phyloP scores from a whole-genome alignment of 257 asterid genomes.

The Buddleja alternifolia region DNA sequence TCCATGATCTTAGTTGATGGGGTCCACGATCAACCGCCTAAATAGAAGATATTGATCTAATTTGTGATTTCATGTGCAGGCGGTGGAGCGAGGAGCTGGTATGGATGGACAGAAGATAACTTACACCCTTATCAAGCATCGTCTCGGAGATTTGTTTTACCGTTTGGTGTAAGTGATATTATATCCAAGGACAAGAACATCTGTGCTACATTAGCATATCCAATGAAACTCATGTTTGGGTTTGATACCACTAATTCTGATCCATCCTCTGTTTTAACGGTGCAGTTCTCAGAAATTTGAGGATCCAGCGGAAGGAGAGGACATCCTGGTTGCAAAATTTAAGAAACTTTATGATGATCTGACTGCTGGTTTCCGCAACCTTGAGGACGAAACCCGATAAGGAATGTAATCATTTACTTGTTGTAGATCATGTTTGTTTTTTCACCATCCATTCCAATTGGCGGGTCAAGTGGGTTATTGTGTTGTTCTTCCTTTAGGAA shows the following conservation, averaged over 20 bases:
- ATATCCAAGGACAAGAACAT: conserved; percentile 5
- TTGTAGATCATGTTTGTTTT: conserved; percentile 9
- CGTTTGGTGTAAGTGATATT: conserved; percentile 86
- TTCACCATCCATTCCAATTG: conserved; percentile 8
- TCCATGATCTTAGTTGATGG: background rate
- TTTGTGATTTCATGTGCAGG: conserved; percentile 50
- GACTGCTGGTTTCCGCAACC: conserved; percentile 95
- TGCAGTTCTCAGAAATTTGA: conserved; percentile 96
- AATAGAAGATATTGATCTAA: conserved; percentile 1
- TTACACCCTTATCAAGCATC: conserved; percentile 88
- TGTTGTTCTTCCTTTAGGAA: conserved; percentile 14
- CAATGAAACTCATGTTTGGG: background rate
- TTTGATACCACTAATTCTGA: conserved; percentile 5
- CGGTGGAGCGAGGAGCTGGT: conserved; percentile 98
- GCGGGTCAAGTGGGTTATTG: conserved; percentile 16
- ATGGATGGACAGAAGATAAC: conserved; percentile 98
- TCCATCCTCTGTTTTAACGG: conserved; percentile 1
- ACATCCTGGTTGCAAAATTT: conserved; percentile 65
- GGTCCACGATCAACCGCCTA: background rate
- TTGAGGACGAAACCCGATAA: conserved; percentile 94
- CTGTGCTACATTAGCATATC: background rate
- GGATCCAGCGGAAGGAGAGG: conserved; percentile 99
- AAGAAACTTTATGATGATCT: conserved; percentile 88
- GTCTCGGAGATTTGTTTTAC: conserved; percentile 89
- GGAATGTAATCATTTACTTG: background rate